phyloP scores from a whole-genome alignment of 2,329 filamentous ascomycete genomes.

The Stachybotrys chlorohalonatus region DNA sequence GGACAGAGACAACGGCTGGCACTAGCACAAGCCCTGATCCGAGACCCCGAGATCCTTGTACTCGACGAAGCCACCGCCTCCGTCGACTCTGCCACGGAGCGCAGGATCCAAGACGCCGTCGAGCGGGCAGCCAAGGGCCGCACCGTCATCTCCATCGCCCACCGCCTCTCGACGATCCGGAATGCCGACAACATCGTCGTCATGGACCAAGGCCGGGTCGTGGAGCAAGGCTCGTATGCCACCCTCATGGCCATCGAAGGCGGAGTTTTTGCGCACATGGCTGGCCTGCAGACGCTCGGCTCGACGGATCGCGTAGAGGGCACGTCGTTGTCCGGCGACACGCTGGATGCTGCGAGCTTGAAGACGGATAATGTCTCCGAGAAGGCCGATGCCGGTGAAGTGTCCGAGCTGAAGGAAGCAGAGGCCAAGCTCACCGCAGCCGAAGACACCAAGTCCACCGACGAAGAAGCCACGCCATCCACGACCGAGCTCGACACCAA shows the following conservation, averaged over 20 bases:
- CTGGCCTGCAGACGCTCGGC: slow-evolving; percentile 32
- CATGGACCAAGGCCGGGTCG: slow-evolving; percentile 47
- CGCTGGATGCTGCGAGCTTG: neutral
- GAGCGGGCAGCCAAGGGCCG: slow-evolving; percentile 38
- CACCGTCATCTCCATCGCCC: slow-evolving; percentile 59
- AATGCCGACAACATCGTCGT: slow-evolving; percentile 61
- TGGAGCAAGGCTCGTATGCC: slow-evolving; percentile 56
- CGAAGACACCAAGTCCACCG: neutral
- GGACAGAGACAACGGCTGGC: slow-evolving; percentile 54
- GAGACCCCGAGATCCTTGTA: slow-evolving; percentile 47
- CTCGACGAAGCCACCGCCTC: slow-evolving; percentile 55
- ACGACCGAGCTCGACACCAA: slow-evolving; percentile 27
- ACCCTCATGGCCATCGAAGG: slow-evolving; percentile 42
- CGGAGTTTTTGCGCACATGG: slow-evolving; percentile 43
- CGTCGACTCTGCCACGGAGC: slow-evolving; percentile 49
- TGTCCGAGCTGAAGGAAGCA: slow-evolving; percentile 16
- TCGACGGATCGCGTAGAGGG: slow-evolving; percentile 15
- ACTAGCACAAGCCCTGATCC: slow-evolving; percentile 47
- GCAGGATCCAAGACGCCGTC: slow-evolving; percentile 41
- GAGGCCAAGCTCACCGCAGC: slow-evolving; percentile 23
- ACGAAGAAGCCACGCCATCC: slow-evolving; percentile 9
- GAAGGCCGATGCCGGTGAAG: slow-evolving; percentile 26
- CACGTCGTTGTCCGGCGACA: slow-evolving; percentile 15
- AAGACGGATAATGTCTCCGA: neutral
- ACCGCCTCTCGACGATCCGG: slow-evolving; percentile 51